Base-by-base conservation (phyloP, 140 eudicot genomes). In the Stevia rebaudiana region DNA sequence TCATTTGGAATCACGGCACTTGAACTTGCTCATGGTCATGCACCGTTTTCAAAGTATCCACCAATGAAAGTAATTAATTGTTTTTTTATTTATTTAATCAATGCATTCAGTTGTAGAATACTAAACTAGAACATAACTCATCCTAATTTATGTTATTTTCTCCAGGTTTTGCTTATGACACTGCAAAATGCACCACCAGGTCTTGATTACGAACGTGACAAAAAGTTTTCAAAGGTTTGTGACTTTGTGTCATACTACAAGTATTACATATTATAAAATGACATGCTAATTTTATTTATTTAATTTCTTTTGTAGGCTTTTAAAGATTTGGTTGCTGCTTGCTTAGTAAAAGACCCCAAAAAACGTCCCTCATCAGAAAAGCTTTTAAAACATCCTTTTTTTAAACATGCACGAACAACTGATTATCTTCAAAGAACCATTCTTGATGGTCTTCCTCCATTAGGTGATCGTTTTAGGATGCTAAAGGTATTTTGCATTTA, bases 21-120 rank as follows among this genome's bases (percentile, higher is more conserved):
- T 61, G 97, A 90, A 75, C 95, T 90, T 78, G 97, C 97, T 71
- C 97, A 90, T 80, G 97, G 97, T 46, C 97, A 84, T 74, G 97
- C 97, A 18, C 97, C 97, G 0, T 90, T 90, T 74, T 90, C 97
- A 30, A 90, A 90, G 81, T 90, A 90, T 66, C 95, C 98, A 39
- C 98, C 96, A 11, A 91, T 87, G 98, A 91, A 91, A 91, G 98
- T 91, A 53, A 64, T 58, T 48, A 25, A 16, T 51, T 16, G 21
- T 11, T n/a, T 42, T 56, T 11, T 63, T n/a, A n/a, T 35, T 17
- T 37, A 9, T 72, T 15, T 41, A 30, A 28, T 10, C 1, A 15
- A 51, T 11, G 6, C 40, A 22, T 30, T 39, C 22, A 64, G 0
- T 49, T 57, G 9, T 66, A 19, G 15, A 70, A 8, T 28, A 63